These are phyloP conservation scores for Citrus glauca DNA, from an alignment of 345 rosid species.

Conservation along the genomic window DNA sequence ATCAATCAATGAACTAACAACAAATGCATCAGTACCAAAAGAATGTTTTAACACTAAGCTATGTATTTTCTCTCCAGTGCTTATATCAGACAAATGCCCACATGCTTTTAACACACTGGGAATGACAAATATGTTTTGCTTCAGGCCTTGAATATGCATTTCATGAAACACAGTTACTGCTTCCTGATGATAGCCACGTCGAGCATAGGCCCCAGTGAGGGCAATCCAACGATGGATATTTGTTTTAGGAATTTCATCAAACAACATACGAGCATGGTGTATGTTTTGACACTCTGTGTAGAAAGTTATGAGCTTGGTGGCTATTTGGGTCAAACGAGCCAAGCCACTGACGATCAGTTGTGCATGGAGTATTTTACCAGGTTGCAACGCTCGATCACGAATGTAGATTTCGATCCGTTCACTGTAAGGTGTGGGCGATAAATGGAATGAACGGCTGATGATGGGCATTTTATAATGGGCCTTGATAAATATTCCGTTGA, in stretches of 20 bases:
- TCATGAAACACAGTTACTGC: conserved; percentile 40
- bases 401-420: conserved; percentile 33
- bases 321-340: conserved; percentile 26
- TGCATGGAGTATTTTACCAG: conserved; percentile 52
- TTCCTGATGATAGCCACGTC: conserved; percentile 52
- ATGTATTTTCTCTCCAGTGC: conserved; percentile 55
- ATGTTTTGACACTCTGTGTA: conserved; percentile 42
- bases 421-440: conserved; percentile 29
- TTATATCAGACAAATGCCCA: conserved; percentile 45
- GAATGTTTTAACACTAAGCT: conserved; percentile 40
- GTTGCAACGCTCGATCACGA: conserved; percentile 31
- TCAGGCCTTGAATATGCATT: conserved; percentile 46
- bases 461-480: conserved; percentile 11
- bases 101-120: conserved; percentile 78
- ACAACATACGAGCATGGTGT: conserved; percentile 52
- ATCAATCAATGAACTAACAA: conserved; percentile 61
- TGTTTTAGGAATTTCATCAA: conserved; percentile 58
- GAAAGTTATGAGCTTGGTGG: conserved; percentile 50
- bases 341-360: conserved; percentile 47
- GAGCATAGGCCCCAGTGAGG: conserved; percentile 53
- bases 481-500: neutral
- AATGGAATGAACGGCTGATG: conserved; percentile 29
- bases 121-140: conserved; percentile 48
- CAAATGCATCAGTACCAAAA: conserved; percentile 51
- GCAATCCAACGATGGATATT: conserved; percentile 44